Base-by-base conservation (phyloP, 2,329 filamentous ascomycete species). In the Monosporascus ibericus region DNA sequence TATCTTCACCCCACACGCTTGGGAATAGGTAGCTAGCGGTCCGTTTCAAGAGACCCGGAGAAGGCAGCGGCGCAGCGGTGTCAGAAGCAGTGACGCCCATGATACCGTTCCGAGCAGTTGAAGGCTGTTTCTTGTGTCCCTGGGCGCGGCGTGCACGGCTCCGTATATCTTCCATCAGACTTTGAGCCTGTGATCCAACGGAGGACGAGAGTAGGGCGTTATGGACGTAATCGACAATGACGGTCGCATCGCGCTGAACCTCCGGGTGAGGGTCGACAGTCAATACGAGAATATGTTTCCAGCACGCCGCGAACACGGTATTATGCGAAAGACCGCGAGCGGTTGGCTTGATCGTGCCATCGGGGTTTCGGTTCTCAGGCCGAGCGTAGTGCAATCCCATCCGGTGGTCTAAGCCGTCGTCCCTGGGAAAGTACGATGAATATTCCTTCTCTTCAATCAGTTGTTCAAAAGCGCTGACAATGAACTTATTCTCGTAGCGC, bases 241-340 rank as follows among this genome's bases (percentile, higher is more conserved):
- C 78, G 6, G 84, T 85, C 9, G 91, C 92, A 67, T 94, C 88
- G 58, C 87, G 81, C 57, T 95, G 88, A 36, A 97, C 89, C 65
- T 97, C 92, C 1, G 92, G 91, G 65, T 96, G 92, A 40, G 94
- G 92, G 65, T 99, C 94, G 18, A 95, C 90, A 44, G 90, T 92
- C 68, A 97, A 79, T 56, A 95, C 89, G 54, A 96, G 76, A 44
- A 95, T 79, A 63, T 96, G 89, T 68, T 95, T 94, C 94, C 94
- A 99, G 56, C 95, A 87, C 1, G 92, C 88, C 30, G 92, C 87
- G 68, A 95, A 96, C 18, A 96, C 88, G 0, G 91, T 96, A 65
- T 95, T 94, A 58, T 89, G 85, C 14, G 92, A 90, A 11, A 89
- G 70, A 1, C 82, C 80, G 44, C 82, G 78, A 2, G 79, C 75